Percentiles rank a stretch among this genome's conserved stretches.
Conservation (phyloP, 2,329 filamentous ascomycete species). For the Cryoendolithus antarcticus region DNA sequence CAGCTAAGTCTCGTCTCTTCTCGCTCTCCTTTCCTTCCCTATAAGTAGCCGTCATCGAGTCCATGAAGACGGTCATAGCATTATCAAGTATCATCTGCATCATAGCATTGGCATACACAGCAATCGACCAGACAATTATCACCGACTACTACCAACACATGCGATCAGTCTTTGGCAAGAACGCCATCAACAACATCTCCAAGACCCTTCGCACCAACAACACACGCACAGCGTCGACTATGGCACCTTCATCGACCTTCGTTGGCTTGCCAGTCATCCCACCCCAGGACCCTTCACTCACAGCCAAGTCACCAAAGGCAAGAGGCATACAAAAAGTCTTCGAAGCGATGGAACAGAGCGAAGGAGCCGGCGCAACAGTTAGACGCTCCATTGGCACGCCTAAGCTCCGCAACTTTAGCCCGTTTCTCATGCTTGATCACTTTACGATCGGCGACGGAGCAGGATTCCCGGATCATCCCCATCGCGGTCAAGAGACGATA, state of each 20-base stretch:
- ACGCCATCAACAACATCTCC: constrained; percentile 12
- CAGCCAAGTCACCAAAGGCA: constrained; percentile 51
- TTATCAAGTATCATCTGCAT: constrained; percentile 30
- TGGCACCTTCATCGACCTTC: constrained; percentile 25
- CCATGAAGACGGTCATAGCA: constrained; percentile 26
- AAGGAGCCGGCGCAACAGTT: constrained; percentile 79
- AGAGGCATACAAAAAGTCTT: constrained; percentile 74
- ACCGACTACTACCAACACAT: constrained; percentile 20
- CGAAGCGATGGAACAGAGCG: constrained; percentile 70
- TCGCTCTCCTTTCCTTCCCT: constrained; percentile 4
- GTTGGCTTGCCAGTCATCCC: constrained; percentile 38
- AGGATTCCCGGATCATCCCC: constrained; percentile 80
- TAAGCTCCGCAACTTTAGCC: constrained; percentile 71
- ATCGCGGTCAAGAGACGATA: constrained; percentile 76
- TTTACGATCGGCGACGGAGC: constrained; percentile 69
- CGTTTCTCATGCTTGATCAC: constrained; percentile 94
- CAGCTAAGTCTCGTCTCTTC: constrained; percentile 1
- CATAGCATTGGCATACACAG: constrained; percentile 23
- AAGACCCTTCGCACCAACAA: constrained; percentile 19
- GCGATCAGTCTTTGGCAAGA: constrained; percentile 25
- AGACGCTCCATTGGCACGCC: constrained; percentile 78
- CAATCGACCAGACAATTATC: constrained; percentile 16
- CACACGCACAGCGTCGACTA: constrained; percentile 18
- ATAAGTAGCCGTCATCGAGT: constrained; percentile 22
- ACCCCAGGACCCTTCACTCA: constrained; percentile 29